Evolutionary conservation across 108 stramenopile species (phyloP), one percentile per base, ranked within the genome.

Genomic region (Pinguiococcus pyrenoidosus): DNA sequence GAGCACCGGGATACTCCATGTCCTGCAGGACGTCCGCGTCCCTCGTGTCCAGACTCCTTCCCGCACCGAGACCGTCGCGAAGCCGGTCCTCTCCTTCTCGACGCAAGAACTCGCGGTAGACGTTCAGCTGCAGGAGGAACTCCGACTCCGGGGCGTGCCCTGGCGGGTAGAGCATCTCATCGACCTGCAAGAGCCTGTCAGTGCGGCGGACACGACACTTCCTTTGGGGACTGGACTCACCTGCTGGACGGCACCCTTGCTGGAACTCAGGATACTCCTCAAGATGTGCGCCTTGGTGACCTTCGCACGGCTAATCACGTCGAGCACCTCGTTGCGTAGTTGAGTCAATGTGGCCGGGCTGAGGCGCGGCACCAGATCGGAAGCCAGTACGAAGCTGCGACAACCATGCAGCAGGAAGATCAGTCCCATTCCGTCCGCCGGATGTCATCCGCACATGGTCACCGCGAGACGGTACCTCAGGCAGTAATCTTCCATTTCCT

Each of bases 321-420:
- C 77, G 21, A 90, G 74, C 0, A 81, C 72, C 64, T 90, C 83
- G 51, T 87, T 73, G 14, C 85, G 61, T 16, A 86, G 50, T 16
- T 71, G 48, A 29, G 81, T 77, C 78, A 92, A 67, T 10, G 78
- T 68, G 8, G 76, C 41, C 20, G 83, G 50, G 21, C 79, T 79
- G 23, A 92, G 64, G 3, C 89, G 64, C 20, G 84, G 79, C n/a
- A 92, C 84, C 51, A 92, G 54, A 59, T 92, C 89, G 3, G 69
- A 76, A 51, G 85, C 84, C 40, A 92, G 61, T 22, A 87, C 68
- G 51, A 82, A 84, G 74, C 59, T 17, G 78, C 83, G 13, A 79
- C 62, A 50, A 83, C n/a, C n/a, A n/a, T n/a, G n/a, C n/a, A n/a
- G 18, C 7, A 23, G 12, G 32, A 35, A 9, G 10, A 5, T 39